These are phyloP conservation scores for Exserohilum turcica DNA, from an alignment of 2,329 filamentous ascomycete species.

Conservation along the genomic window DNA sequence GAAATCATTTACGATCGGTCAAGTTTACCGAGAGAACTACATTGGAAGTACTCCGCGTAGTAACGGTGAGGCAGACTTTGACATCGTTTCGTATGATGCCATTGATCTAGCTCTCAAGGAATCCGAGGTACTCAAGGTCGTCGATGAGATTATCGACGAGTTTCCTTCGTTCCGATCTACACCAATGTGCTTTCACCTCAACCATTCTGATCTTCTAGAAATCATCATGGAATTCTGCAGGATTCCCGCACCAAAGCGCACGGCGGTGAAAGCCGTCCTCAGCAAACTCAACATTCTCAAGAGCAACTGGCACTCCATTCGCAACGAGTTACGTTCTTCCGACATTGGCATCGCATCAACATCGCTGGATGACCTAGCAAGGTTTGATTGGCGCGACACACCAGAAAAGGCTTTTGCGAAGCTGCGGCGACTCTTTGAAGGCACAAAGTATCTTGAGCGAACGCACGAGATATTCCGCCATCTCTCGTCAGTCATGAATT, in stretches of 20 bases:
- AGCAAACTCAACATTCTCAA: conserved; percentile 85
- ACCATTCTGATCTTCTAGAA: conserved; percentile 84
- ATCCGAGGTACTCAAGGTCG: conserved; percentile 89
- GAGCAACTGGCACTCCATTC: conserved; percentile 81
- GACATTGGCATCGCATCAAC: conserved; percentile 83
- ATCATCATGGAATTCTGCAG: conserved; percentile 90
- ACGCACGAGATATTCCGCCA: conserved; percentile 70
- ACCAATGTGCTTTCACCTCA: conserved; percentile 86
- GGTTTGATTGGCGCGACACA: conserved; percentile 85
- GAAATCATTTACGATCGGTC: conserved; percentile 85
- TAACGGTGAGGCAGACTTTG: conserved; percentile 92
- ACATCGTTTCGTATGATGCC: conserved; percentile 84
- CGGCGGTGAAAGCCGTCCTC: conserved; percentile 77
- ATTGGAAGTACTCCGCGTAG: conserved; percentile 81
- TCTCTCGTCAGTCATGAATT: conserved; percentile 76
- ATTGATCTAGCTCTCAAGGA: conserved; percentile 87
- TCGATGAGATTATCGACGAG: conserved; percentile 84
- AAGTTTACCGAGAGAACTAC: conserved; percentile 79
- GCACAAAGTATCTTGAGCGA: conserved; percentile 58
- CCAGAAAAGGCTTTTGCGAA: conserved; percentile 76
- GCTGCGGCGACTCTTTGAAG: conserved; percentile 59
- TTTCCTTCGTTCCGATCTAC: conserved; percentile 75
- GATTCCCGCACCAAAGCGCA: conserved; percentile 70
- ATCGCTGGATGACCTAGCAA: conserved; percentile 84
- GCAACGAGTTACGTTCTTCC: conserved; percentile 79